These are phyloP conservation scores for Trypanosoma scelopori DNA, from an alignment of 208 protist genomes.

Conservation along the genomic window DNA sequence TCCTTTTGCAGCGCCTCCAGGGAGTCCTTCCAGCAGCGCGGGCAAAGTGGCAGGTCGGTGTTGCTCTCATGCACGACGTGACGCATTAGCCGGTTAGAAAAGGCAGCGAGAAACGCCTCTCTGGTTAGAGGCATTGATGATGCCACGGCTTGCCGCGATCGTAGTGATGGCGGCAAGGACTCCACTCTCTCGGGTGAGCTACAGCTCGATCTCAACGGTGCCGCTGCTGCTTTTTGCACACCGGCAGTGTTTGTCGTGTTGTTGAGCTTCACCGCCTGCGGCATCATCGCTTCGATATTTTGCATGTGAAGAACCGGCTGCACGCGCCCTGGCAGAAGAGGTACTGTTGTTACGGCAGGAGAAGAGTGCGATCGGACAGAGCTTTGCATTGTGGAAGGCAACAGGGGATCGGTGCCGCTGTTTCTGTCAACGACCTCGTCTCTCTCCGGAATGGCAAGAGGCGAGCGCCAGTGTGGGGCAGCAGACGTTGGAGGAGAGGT, in stretches of 20 bases:
- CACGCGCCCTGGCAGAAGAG: not conserved
- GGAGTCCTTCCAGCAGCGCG: constrained; percentile 21
- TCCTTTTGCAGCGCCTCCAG: constrained; percentile 9
- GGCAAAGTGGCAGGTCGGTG: constrained; percentile 22
- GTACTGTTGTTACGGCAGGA: not conserved
- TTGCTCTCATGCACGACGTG: constrained; percentile 15
- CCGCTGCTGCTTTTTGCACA: not conserved
- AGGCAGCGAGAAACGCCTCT: constrained; percentile 9
- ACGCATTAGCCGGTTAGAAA: constrained; percentile 19
- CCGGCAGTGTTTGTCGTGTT: not conserved
- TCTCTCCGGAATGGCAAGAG: no score
- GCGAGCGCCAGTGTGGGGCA: no score
- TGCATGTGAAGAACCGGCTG: not conserved
- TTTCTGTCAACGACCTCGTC: no score
- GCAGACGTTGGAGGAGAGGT: not conserved
- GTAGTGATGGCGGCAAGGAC: not conserved
- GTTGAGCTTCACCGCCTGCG: not conserved
- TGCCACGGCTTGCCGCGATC: not conserved
- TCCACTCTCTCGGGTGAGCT: not conserved
- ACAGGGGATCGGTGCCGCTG: no score
- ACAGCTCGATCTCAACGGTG: not conserved
- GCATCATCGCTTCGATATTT: constrained; percentile 7
- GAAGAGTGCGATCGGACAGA: no score
- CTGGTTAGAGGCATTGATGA: not conserved
- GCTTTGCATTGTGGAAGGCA: no score